Evolutionary conservation across 345 rosid species (phyloP), one percentile per base, ranked within the genome.

Genomic region (Garcia nutans): DNA sequence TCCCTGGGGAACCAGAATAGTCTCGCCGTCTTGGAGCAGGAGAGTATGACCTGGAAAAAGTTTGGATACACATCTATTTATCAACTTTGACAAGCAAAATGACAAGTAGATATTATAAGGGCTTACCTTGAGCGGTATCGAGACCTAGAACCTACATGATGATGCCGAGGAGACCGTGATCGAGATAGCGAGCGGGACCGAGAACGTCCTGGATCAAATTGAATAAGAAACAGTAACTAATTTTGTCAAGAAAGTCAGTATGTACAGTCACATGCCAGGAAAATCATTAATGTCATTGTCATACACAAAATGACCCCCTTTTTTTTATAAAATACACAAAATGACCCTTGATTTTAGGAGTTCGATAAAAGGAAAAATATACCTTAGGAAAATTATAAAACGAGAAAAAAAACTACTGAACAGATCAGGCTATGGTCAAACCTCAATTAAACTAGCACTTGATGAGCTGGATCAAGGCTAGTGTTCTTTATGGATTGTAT

Each of bases 101-200:
- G 8, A 49, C 57, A 68, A 68, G 33, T 20, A 33, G 60, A 11
- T 55, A 56, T 11, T 31, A 62, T 68, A 19, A 78, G 11, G 28
- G 59, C 77, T 78, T 82, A 96, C 99, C 98, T 93, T 13, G 99
- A 93, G 73, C 89, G 94, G 63, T 88, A 88, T 68, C 97, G 87
- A 68, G 87, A 79, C 77, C 96, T 89, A 65, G 99, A 93, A 74
- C 88, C 86, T 0, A 87, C 74, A 33, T 91, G 92, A 74, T 81
- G 87, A 74, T 81, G 87, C 78, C 74, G 92, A 6, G 97, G 96
- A 61, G 97, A 94, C 66, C 86, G 90, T 20, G 92, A 87, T 65
- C 88, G 85, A 42, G 97, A 94, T n/a, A 84, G 33, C 26, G 97
- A 94, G 10, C 89, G 96, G 17, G 99, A 93, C 2, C 87, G 91